These are phyloP conservation scores for Discostella pseudostelligera DNA, from an alignment of 108 stramenopile species.

Conservation along the genomic window DNA sequence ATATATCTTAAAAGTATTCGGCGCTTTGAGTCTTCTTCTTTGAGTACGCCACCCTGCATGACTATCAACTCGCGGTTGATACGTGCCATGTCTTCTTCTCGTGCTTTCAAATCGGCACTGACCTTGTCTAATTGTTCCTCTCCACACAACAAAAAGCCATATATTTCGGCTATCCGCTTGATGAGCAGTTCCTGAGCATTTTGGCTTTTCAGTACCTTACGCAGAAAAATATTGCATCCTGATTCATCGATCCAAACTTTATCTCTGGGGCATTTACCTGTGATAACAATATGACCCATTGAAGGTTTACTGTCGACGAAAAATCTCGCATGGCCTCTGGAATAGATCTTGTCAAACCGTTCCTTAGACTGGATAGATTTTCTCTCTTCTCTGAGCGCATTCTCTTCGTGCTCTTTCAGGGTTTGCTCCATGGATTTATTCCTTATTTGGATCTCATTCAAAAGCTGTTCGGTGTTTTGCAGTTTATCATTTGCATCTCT, in stretches of 20 bases:
- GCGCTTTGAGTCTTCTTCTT: constrained; percentile 86
- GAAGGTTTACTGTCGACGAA: constrained; percentile 50
- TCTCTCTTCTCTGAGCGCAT: constrained; percentile 26
- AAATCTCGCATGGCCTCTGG: constrained; percentile 47
- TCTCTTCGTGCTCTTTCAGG: constrained; percentile 37
- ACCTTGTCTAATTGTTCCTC: constrained; percentile 56
- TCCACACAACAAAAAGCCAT: constrained; percentile 53
- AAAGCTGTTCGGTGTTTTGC: constrained; percentile 26
- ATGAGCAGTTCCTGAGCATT: constrained; percentile 61
- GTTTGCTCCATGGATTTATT: constrained; percentile 41
- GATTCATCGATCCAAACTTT: constrained; percentile 56
- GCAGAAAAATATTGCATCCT: constrained; percentile 50
- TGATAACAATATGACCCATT: constrained; percentile 38
- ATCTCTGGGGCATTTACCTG: constrained; percentile 48
- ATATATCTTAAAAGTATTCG: constrained; percentile 79
- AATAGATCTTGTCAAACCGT: constrained; percentile 21
- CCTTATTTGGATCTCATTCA: constrained; percentile 45
- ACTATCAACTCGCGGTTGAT: constrained; percentile 39
- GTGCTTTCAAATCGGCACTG: constrained; percentile 23
- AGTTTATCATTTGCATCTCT: constrained; percentile 24
- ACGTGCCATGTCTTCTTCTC: constrained; percentile 52
- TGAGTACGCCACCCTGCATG: constrained; percentile 50
- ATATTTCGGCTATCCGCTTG: constrained; percentile 54
- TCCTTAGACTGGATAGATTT: constrained; percentile 37
- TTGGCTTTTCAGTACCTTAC: constrained; percentile 55